Percentiles rank a stretch among this genome's conserved stretches.
Conservation (phyloP, 1,284 basidiomycete species). For the Puccinia novopanici region DNA sequence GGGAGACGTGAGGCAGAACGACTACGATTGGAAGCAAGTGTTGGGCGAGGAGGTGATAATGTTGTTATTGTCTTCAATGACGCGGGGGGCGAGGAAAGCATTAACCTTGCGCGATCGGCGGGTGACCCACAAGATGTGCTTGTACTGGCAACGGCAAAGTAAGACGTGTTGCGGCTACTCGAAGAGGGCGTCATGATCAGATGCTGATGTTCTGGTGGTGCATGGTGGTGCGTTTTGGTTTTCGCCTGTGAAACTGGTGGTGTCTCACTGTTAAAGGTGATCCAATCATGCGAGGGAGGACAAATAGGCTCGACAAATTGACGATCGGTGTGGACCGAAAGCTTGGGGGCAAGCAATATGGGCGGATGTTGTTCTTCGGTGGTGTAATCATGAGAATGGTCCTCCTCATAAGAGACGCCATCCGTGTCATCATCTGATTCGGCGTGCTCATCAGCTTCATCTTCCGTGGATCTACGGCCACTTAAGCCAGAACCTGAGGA, state of each 20-base stretch:
- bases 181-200: neutral
- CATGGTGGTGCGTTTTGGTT: neutral
- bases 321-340: neutral
- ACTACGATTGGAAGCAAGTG: slow-evolving; percentile 15
- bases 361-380: neutral
- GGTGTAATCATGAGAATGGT: neutral
- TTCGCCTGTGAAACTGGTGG: neutral
- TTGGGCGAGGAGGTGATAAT: slow-evolving; percentile 3
- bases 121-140: slow-evolving; percentile 6
- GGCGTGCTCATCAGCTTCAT: slow-evolving; percentile 4
- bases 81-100: slow-evolving; percentile 27
- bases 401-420: slow-evolving; percentile 10
- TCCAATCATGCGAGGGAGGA: neutral
- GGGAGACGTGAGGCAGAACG: slow-evolving; percentile 15
- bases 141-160: neutral
- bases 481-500: neutral
- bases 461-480: neutral
- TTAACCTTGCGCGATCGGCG: slow-evolving; percentile 29
- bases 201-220: neutral
- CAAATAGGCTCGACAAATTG: neutral
- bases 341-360: neutral
- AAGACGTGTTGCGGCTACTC: neutral
- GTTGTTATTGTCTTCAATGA: neutral
- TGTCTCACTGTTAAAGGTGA: neutral
- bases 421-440: slow-evolving; percentile 19